These are phyloP conservation scores for Cladophialophora bantiana DNA, from an alignment of 2,329 filamentous ascomycete species.

Conservation along the genomic window DNA sequence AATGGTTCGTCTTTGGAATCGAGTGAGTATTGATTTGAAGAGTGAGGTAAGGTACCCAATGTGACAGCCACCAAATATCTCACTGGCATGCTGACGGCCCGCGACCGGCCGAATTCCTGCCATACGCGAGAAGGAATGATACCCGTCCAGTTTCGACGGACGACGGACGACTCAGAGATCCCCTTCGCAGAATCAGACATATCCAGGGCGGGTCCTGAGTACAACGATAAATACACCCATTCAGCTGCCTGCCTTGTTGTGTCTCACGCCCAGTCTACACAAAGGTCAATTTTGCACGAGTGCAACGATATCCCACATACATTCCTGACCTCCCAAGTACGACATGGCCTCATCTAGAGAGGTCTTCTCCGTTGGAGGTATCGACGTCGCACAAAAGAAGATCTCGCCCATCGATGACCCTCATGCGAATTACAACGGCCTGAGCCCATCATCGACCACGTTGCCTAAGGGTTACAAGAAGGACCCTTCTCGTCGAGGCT, in stretches of 20 bases:
- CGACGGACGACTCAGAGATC: background rate
- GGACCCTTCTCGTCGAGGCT: constrained; percentile 16
- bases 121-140: background rate
- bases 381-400: constrained; percentile 20
- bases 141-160: background rate
- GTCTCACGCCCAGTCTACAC: background rate
- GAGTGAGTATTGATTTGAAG: background rate
- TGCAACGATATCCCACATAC: background rate
- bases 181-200: background rate
- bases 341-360: constrained; percentile 8
- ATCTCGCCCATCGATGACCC: constrained; percentile 20
- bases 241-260: background rate
- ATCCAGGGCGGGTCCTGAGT: background rate
- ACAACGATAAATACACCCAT: background rate
- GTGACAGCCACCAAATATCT: background rate
- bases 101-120: background rate
- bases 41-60: background rate
- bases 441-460: constrained; percentile 17
- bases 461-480: constrained; percentile 16
- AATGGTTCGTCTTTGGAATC: background rate
- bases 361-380: constrained; percentile 11
- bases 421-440: constrained; percentile 15
- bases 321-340: background rate
- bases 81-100: background rate
- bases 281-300: background rate